These are phyloP conservation scores for Myxozyma kluyveri DNA, from an alignment of 805 yeast species.

Conservation along the genomic window DNA sequence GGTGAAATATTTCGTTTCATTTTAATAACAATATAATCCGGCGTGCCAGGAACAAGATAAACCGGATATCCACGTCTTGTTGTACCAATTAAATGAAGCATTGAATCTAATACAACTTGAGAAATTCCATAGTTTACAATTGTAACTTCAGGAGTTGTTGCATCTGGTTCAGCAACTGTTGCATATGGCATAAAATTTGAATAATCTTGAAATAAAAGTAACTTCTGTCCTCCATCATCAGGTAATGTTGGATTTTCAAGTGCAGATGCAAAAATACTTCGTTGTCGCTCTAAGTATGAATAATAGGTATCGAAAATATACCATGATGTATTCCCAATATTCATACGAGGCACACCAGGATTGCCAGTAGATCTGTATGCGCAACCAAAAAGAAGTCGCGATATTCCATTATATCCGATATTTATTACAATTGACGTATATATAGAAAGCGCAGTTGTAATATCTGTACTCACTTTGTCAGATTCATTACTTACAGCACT, in stretches of 20 bases:
- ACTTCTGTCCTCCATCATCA: conserved; percentile 6
- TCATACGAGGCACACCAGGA: conserved; percentile 1
- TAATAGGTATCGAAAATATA: conserved; percentile 10
- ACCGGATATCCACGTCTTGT: background rate
- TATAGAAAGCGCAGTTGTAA: conserved; percentile 3
- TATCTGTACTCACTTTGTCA: too few relatives aligned
- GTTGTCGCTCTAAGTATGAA: conserved; percentile 8
- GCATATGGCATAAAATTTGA: conserved; percentile 5
- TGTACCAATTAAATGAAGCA: background rate
- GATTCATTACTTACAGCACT: too few relatives aligned
- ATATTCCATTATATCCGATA: conserved; percentile 1
- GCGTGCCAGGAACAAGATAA: background rate
- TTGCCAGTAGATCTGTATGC: background rate
- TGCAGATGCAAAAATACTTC: conserved; percentile 7
- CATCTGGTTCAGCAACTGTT: background rate
- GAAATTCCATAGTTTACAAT: background rate
- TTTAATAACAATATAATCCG: background rate
- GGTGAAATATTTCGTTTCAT: background rate
- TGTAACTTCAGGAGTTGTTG: background rate
- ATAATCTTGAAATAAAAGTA: conserved; percentile 3
- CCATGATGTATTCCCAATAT: conserved; percentile 6
- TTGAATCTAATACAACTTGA: background rate
- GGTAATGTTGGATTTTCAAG: too few relatives aligned
- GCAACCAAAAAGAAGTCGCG: conserved; percentile 3
- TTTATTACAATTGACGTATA: conserved; percentile 4